Evolutionary conservation across 768 basidiomycete genomes (phyloP), one percentile per base, ranked within the genome.

Genomic region (Leccinum truebloodii): DNA sequence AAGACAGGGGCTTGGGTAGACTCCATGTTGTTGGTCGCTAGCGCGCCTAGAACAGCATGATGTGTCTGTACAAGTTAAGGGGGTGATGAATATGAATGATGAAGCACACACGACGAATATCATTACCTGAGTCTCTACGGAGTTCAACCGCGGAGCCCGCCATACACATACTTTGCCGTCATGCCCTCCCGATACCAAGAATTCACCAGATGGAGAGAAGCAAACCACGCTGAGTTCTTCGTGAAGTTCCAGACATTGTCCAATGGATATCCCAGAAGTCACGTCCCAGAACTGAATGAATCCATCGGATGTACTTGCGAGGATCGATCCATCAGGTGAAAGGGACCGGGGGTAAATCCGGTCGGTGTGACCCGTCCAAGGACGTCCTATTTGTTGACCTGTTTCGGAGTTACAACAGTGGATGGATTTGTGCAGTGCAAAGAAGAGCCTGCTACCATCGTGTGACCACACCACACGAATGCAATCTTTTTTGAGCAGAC

Each of bases 361-460:
- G 3, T 39, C 7, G 5, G 3, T 32, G 30, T 52, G 51, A 13
- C n/a, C 30, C 2, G 26, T 12, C 30, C 51, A 52, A 5, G 18
- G n/a, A 18, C 0, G 26, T 30, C 50, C 50, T 2, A 30, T 51
- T 16, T 8, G 28, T 30, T 32, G 26, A 18, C 28, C 51, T 32
- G 51, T 52, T 52, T 52, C 28, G 3, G 18, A 16, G 18, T 52
- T 3, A 3, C 51, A 52, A 5, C 28, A 52, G 10, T 1, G 0
- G 1, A 52, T 52, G 14, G 18, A 1, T 30, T 18, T 12, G 51
- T 9, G 0, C 0, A 7, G 8, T 26, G 24, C 0, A 0, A 3
- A 24, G 9, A 49, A 49, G 48, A 49, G 48, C 0, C 20, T 49
- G 48, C 22, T 24, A 8, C 48, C 48, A 24, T 49, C 22, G 26